Evolutionary conservation across 2,329 filamentous ascomycete species (phyloP), one percentile per base, ranked within the genome.

Genomic region (Ceratocystis huliohia): DNA sequence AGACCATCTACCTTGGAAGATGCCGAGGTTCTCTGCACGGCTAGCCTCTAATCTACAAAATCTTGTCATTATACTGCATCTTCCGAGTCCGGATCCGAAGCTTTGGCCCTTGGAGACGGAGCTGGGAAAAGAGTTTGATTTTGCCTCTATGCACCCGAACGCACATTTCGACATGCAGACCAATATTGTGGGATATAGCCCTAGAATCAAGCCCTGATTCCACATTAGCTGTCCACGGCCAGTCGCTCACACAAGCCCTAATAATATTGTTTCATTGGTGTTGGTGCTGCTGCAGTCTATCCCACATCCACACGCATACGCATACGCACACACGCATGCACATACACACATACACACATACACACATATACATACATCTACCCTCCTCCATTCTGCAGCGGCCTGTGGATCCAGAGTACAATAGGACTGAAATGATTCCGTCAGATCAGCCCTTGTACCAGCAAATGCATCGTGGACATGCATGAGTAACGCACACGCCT

Each of bases 131-230:
- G 46, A 3, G 45, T 2, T 22, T 22, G 46, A 22, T n/a, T 57
- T 30, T 57, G 22, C 28, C 53, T 28, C 30, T 13, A 57, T 57
- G 53, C 53, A 57, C 37, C 37, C 37, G 10, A 13, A 50, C 53
- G 53, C 53, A 57, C 53, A 57, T 57, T 57, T 30, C 28, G 28
- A 30, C 53, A 28, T 57, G 53, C 22, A 57, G 53, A 17, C 15
- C 22, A 28, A 30, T 57, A 13, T 57, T 57, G 53, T 57, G 53
- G 53, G 53, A 30, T 57, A 30, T 57, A 57, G 53, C 53, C 53
- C 53, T 30, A 57, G 22, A 28, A 57, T 30, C 53, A 57, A 57
- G 53, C 53, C 53, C 53, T 57, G 53, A 57, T 28, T 15, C 53
- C 30, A 50, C 46, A n/a, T 50, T 20, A 20, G n/a, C 22, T 22